These are phyloP conservation scores for Alternaria ethzedia DNA, from an alignment of 2,329 filamentous ascomycete species.

Conservation along the genomic window DNA sequence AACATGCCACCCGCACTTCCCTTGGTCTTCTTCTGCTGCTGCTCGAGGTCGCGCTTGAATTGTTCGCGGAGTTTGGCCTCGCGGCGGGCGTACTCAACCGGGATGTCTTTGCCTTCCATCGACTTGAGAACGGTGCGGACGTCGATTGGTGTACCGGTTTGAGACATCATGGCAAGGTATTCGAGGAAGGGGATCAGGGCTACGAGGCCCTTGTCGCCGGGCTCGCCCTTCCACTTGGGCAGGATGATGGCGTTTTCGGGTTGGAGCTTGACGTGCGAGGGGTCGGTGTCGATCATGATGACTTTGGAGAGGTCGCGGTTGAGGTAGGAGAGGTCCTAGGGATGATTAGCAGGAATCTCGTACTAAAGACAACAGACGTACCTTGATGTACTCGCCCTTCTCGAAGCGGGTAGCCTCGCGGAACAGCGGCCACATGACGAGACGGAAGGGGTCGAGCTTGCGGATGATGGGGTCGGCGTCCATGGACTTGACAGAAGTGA, in stretches of 20 bases:
- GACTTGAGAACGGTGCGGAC: constrained; percentile 85
- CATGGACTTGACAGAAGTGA: constrained; percentile 84
- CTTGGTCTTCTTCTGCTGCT: constrained; percentile 68
- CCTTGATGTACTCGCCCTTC: constrained; percentile 95
- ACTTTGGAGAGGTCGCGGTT: constrained; percentile 96
- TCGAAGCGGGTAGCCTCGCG: constrained; percentile 97
- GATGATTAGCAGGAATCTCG: constrained; percentile 15
- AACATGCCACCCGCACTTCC: constrained; percentile 71
- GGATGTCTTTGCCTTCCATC: constrained; percentile 88
- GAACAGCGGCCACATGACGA: constrained; percentile 94
- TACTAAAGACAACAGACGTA: constrained; percentile 53
- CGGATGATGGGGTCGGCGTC: constrained; percentile 86
- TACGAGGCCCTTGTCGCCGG: constrained; percentile 84
- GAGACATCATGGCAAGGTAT: constrained; percentile 86
- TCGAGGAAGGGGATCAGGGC: constrained; percentile 94
- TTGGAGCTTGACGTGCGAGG: constrained; percentile 81
- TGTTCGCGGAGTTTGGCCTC: constrained; percentile 85
- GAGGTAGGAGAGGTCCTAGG: constrained; percentile 90
- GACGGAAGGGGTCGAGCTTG: constrained; percentile 93
- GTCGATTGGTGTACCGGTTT: constrained; percentile 71
- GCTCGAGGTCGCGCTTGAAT: constrained; percentile 78
- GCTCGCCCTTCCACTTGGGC: constrained; percentile 85
- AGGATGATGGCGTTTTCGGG: constrained; percentile 96
- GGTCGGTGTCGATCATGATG: constrained; percentile 88
- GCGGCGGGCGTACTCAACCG: constrained; percentile 84